Base-by-base conservation (phyloP, 257 asterid species). In the Ocimum tenuiflorum region DNA sequence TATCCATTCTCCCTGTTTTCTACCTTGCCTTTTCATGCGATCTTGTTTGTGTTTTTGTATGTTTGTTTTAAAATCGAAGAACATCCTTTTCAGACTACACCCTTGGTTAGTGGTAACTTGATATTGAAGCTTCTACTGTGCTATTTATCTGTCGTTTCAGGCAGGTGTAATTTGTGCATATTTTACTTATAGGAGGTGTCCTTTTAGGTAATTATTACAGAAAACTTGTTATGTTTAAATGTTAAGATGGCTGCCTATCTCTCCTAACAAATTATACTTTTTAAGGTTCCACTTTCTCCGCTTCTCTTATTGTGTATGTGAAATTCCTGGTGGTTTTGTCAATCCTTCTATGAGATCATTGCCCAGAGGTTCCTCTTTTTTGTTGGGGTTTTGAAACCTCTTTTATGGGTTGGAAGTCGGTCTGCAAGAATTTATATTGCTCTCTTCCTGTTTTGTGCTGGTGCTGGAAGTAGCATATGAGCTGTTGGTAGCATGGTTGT, bases 11-110 rank as follows among this genome's bases (percentile, higher is more conserved):
- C 46, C 33, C 20, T 17, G 7, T 58, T 39, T 48, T 43, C 41
- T 73, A 50, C 50, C 31, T 56, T 66, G 38, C 11, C 23, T 53
- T 58, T 62, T 56, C 6, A 20, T 27, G 47, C 64, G 55, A 51
- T 66, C 38, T 29, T 68, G 36, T 15, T 15, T 51, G 24, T 51
- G 14, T 50, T 0, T 57, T 9, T 29, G 11, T 23, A 22, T 31
- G n/a, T 58, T 29, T 31, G 43, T 13, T 19, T 67, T 72, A 60
- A 61, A 65, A 62, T 20, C 29, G 5, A 14, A 31, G 42, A 20
- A 49, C 52, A 17, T 59, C 63, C 9, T 57, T 52, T 45, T 15
- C 14, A 13, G 10, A 64, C 31, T 53, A 4, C 22, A 36, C 9
- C 33, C 41, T 33, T 29, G 53, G 52, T 27, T 12, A 20, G 57